Conservation (phyloP, 2,329 filamentous ascomycete genomes). For the Atkinsonella hypoxylon region DNA sequence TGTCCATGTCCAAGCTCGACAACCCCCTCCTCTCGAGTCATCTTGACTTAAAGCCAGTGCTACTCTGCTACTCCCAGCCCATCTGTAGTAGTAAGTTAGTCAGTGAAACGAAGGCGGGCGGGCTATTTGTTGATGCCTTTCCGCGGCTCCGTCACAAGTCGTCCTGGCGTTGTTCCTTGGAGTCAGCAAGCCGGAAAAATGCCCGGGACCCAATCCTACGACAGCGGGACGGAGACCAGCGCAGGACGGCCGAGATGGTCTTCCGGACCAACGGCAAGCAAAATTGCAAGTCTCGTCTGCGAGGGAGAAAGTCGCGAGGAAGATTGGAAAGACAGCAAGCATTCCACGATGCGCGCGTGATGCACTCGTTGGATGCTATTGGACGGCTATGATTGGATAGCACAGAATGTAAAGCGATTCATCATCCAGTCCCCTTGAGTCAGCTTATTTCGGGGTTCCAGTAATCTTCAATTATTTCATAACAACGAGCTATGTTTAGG, state of each 20-base stretch:
- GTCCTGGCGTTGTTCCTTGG: not conserved
- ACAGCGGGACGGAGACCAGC: not conserved
- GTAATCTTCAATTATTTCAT: too few species aligned
- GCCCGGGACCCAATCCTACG: not conserved
- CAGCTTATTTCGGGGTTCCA: too few species aligned
- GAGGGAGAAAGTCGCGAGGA: not conserved
- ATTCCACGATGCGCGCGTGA: constrained; percentile 1
- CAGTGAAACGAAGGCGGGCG: too few species aligned
- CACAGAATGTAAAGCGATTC: too few species aligned
- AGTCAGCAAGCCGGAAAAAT: not conserved
- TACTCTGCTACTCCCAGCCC: not conserved
- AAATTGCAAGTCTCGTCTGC: not conserved
- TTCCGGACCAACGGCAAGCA: not conserved
- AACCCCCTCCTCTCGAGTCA: not conserved
- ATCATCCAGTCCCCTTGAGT: too few species aligned
- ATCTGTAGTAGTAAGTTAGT: too few species aligned
- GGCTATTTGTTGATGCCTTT: not conserved
- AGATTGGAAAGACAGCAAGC: not conserved
- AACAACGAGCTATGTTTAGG: too few species aligned
- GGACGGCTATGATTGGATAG: not conserved
- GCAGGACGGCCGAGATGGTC: not conserved
- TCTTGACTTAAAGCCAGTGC: not conserved
- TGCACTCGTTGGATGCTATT: not conserved
- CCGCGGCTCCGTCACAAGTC: not conserved
- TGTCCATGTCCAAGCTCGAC: not conserved